Percentiles rank a stretch among this genome's conserved stretches.
These are phyloP conservation scores for Panicum hallii DNA, from an alignment of 202 grass and related monocot genomes.

Conservation along the genomic window DNA sequence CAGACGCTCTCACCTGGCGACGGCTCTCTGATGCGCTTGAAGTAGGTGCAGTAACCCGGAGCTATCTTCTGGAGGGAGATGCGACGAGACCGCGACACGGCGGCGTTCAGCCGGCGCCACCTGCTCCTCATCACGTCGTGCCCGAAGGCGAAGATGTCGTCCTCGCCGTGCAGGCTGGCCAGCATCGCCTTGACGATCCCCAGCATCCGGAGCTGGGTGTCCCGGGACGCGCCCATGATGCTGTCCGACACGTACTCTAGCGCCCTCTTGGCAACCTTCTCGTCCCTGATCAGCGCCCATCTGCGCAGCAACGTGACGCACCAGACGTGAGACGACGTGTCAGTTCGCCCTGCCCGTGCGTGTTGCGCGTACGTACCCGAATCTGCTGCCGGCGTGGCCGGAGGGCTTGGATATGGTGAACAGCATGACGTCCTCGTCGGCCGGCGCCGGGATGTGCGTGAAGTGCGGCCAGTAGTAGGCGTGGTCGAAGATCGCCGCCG, in stretches of 20 bases:
- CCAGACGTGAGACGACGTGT: background rate
- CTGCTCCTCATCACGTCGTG: conserved; percentile 44
- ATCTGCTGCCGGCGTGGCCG: conserved; percentile 79
- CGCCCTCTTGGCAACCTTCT: conserved; percentile 50
- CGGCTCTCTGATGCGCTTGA: conserved; percentile 54
- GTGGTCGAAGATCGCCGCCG: conserved; percentile 59
- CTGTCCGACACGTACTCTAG: conserved; percentile 23
- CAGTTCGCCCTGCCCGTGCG: too few relatives aligned
- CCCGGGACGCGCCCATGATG: conserved; percentile 72
- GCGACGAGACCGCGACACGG: conserved; percentile 54
- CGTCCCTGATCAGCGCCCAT: conserved; percentile 80
- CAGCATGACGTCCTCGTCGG: conserved; percentile 73
- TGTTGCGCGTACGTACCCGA: conserved; percentile 53
- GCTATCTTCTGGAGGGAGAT: conserved; percentile 70
- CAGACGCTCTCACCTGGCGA: conserved; percentile 55
- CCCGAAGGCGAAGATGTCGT: conserved; percentile 78
- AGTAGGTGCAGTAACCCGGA: conserved; percentile 70
- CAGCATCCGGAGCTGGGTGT: conserved; percentile 75
- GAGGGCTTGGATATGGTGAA: conserved; percentile 78
- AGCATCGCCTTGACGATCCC: conserved; percentile 59
- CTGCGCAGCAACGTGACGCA: conserved; percentile 12
- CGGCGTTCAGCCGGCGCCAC: conserved; percentile 58
- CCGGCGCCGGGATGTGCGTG: conserved; percentile 60
- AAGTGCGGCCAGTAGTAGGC: conserved; percentile 94
- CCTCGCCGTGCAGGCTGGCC: conserved; percentile 47